A percentile compares a stretch with the other conserved stretches of the same genome.
Conservation (phyloP, 345 rosid species). For the Raphanus sativus region DNA sequence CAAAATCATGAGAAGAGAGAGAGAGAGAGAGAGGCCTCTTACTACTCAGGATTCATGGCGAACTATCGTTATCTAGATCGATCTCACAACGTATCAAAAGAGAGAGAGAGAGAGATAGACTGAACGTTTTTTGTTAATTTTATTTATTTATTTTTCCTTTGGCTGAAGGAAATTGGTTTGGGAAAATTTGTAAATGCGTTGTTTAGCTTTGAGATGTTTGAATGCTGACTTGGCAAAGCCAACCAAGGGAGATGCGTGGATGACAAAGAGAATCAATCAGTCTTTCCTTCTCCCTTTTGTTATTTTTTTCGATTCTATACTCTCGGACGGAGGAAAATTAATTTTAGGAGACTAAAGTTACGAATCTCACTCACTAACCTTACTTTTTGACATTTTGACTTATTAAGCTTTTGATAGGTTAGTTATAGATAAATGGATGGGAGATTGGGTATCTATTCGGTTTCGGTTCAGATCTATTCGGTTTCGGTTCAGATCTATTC, state of each 20-base stretch:
- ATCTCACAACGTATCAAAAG: conserved; percentile 9
- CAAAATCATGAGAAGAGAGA: not conserved
- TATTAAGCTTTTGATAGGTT: not conserved
- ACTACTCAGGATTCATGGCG: conserved; percentile 44
- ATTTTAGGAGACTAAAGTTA: not conserved
- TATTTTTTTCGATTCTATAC: not conserved
- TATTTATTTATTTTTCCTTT: not conserved
- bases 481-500: too few relatives aligned
- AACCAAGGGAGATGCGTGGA: conserved; percentile 21
- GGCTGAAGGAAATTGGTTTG: not conserved
- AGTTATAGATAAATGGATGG: too few relatives aligned
- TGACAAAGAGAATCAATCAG: conserved; percentile 1
- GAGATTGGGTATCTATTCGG: too few relatives aligned
- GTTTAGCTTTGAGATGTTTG: conserved; percentile 16
- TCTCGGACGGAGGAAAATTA: conserved; percentile 14
- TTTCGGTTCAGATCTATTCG: too few relatives aligned
- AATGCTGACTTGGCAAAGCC: conserved; percentile 31
- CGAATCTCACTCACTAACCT: not conserved
- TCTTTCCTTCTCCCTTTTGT: not conserved
- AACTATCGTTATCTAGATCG: conserved; percentile 11
- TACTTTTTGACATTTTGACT: not conserved
- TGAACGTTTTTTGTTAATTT: not conserved
- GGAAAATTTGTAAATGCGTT: not conserved
- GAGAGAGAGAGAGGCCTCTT: conserved; percentile 29
- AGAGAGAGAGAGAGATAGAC: conserved; percentile 30